Evolutionary conservation across 805 yeast genomes (phyloP), one percentile per base, ranked within the genome.

Genomic region (Sugiyamaella americana): DNA sequence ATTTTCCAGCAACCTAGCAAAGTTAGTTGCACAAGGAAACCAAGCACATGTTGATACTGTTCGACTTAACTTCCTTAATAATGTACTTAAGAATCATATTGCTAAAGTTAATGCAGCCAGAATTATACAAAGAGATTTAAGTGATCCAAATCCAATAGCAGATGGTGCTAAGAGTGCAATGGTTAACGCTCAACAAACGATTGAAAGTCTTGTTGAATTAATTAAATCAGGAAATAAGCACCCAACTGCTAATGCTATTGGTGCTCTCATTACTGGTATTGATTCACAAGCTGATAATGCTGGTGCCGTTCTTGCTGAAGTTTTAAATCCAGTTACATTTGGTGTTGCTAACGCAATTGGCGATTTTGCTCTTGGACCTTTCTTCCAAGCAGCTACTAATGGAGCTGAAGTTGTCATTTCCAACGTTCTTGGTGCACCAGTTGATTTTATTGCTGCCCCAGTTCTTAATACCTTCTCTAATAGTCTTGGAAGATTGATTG

Each of bases 341-440:
- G 64, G 66, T 19, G 34, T 54, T 21, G 43, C 61, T 13, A 51
- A 54, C 35, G 55, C 46, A n/a, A 49, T 60, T 16, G 58, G 39
- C 23, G 41, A 37, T 16, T 47, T 41, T 19, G 41, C 50, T 37
- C 51, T 54, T 10, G 57, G 55, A 8, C 57, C 57, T 13, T 40
- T 53, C 3, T 53, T 54, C 41, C 53, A 55, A 38, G 51, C 56
- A 2, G 26, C 52, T 6, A 53, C 55, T 35, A 55, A 56, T 26
- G 59, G 58, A 18, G 52, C 49, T 10, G 58, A 56, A 44, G 55
- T 55, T 5, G 48, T 56, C 11, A 43, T 55, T 39, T 55, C 53
- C 2, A 56, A 54, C 43, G 35, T 46, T 20, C 17, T 44, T 23
- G 57, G 57, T 6, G 54, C 53, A 20, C 46, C 44, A 11, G 6